These are phyloP conservation scores for Saccharomycopsis amapae DNA, from an alignment of 805 yeast genomes.

Conservation along the genomic window DNA sequence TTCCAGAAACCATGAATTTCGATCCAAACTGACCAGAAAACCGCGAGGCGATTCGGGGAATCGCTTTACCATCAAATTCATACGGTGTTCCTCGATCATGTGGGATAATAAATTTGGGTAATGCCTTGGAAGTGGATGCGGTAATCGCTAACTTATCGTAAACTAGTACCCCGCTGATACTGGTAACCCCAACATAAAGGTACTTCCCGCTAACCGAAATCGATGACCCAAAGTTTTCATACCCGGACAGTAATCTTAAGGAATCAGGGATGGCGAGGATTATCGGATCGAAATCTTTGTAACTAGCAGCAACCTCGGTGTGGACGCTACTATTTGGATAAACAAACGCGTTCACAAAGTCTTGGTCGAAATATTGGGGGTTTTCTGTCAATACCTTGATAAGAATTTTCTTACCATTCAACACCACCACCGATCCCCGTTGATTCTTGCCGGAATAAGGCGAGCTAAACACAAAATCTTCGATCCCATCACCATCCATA, in stretches of 20 bases:
- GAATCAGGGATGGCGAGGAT: constrained; percentile 22
- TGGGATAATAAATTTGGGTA: neutral
- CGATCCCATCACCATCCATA: constrained; percentile 32
- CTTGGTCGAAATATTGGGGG: no score
- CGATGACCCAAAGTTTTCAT: constrained; percentile 37
- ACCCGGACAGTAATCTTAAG: constrained; percentile 24
- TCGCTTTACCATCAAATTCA: neutral
- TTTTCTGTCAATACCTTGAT: constrained; percentile 7
- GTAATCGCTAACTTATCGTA: no score
- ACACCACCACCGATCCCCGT: constrained; percentile 30
- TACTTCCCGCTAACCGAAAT: constrained; percentile 26
- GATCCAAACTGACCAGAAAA: constrained; percentile 28
- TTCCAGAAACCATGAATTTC: constrained; percentile 23
- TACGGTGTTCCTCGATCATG: neutral
- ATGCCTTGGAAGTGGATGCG: neutral
- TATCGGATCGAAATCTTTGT: constrained; percentile 6
- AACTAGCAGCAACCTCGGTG: neutral
- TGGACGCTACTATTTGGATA: constrained; percentile 16
- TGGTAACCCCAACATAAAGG: constrained; percentile 34
- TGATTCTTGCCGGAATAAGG: constrained; percentile 29
- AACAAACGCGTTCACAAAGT: constrained; percentile 1
- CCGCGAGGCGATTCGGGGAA: constrained; percentile 22
- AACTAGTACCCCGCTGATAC: constrained; percentile 33
- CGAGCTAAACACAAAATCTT: constrained; percentile 40
- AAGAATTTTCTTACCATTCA: constrained; percentile 28